A percentile compares a stretch with the other conserved stretches of the same genome.
Conservation (phyloP, 1,139 yeast species). For the Zhuliangozyma blackwelliae region DNA sequence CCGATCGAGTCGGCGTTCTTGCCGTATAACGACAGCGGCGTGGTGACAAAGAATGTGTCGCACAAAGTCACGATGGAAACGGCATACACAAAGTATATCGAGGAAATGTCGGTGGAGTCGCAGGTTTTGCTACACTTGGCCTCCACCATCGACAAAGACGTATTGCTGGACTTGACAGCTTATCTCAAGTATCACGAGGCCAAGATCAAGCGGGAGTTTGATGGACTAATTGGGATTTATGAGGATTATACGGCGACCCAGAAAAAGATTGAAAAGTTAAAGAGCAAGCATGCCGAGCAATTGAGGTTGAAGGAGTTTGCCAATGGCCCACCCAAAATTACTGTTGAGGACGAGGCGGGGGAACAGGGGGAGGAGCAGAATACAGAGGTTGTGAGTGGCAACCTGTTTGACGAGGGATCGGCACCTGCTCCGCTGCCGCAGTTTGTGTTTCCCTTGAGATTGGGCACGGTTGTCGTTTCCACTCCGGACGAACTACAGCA, state of each 20-base stretch:
- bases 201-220: constrained; percentile 21
- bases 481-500: constrained; percentile 17
- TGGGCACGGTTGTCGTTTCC: constrained; percentile 26
- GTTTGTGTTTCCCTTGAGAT: constrained; percentile 26
- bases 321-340: no score
- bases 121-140: constrained; percentile 25
- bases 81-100: constrained; percentile 11
- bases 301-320: constrained; percentile 28
- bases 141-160: constrained; percentile 32
- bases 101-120: constrained; percentile 22
- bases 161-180: constrained; percentile 31
- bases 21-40: constrained; percentile 1
- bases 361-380: constrained; percentile 3
- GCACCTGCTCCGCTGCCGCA: no score
- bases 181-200: constrained; percentile 40
- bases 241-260: constrained; percentile 25
- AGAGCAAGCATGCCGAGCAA: constrained; percentile 29
- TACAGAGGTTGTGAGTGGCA: background rate
- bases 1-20: constrained; percentile 22
- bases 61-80: constrained; percentile 10
- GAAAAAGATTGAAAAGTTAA: constrained; percentile 25
- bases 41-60: background rate
- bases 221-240: constrained; percentile 22
- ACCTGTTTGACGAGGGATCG: background rate
- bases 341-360: constrained; percentile 2